Evolutionary conservation across 2,329 filamentous ascomycete genomes (phyloP).

Genomic region (Xylariaceae sp.): DNA sequence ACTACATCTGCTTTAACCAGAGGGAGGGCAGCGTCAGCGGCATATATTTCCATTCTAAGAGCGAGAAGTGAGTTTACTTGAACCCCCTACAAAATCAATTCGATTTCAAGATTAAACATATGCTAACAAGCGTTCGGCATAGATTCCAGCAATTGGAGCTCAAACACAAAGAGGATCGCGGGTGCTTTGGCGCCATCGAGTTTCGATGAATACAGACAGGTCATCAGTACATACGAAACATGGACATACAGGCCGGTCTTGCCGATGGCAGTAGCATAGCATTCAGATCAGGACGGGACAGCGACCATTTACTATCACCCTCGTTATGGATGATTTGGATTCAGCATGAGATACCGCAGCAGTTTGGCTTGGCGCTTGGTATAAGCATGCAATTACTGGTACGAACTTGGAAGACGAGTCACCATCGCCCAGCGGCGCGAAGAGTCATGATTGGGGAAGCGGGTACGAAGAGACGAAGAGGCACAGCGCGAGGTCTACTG

Average conservation of each 20-base stretch:
- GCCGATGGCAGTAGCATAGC: neutral
- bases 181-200: conserved; percentile 82
- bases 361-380: no score
- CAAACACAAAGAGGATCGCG: conserved; percentile 78
- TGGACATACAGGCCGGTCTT: conserved; percentile 2
- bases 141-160: conserved; percentile 93
- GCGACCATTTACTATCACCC: no score
- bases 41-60: conserved; percentile 97
- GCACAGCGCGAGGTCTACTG: conserved; percentile 6
- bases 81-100: neutral
- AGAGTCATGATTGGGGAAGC: neutral
- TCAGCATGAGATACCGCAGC: no score
- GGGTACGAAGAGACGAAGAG: neutral
- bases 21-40: conserved; percentile 79
- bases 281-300: neutral
- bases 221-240: neutral
- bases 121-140: conserved; percentile 8
- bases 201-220: conserved; percentile 59
- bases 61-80: conserved; percentile 72
- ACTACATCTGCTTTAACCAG: conserved; percentile 99
- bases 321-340: no score
- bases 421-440: no score
- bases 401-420: no score
- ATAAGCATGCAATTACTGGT: no score
- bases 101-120: conserved; percentile 1